phyloP scores from a whole-genome alignment of 805 yeast species.

The Clavispora santaluciae region DNA sequence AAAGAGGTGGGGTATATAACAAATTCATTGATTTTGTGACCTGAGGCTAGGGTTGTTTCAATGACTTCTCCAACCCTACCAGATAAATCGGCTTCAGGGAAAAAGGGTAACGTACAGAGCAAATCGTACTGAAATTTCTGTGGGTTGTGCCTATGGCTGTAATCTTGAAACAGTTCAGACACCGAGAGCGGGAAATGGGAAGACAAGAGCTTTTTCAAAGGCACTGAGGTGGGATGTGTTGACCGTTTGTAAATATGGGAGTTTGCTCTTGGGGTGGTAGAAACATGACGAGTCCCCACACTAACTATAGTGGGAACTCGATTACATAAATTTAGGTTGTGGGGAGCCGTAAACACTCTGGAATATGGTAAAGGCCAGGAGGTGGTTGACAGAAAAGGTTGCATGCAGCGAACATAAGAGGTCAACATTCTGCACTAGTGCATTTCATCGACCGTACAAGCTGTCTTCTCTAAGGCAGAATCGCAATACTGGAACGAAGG shows the following conservation, averaged over 20 bases:
- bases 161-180: slow-evolving; percentile 52
- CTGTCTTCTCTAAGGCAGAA: too few species aligned
- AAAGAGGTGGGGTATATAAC: slow-evolving; percentile 29
- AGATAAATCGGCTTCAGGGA: slow-evolving; percentile 26
- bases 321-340: neutral
- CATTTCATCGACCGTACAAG: too few species aligned
- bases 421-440: too few species aligned
- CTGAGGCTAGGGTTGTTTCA: slow-evolving; percentile 26
- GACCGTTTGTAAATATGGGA: slow-evolving; percentile 39
- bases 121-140: slow-evolving; percentile 45
- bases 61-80: slow-evolving; percentile 31
- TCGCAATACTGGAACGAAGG: too few species aligned
- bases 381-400: neutral
- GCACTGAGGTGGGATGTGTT: slow-evolving; percentile 66
- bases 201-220: slow-evolving; percentile 48
- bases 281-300: neutral
- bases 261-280: neutral
- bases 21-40: slow-evolving; percentile 36
- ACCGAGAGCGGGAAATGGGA: slow-evolving; percentile 56
- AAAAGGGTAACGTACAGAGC: slow-evolving; percentile 43
- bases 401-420: neutral
- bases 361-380: neutral
- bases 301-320: neutral
- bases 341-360: too few species aligned
- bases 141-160: slow-evolving; percentile 30